These are phyloP conservation scores for Platanthera guangdongensis DNA, from an alignment of 106 monocot genomes.

Conservation along the genomic window DNA sequence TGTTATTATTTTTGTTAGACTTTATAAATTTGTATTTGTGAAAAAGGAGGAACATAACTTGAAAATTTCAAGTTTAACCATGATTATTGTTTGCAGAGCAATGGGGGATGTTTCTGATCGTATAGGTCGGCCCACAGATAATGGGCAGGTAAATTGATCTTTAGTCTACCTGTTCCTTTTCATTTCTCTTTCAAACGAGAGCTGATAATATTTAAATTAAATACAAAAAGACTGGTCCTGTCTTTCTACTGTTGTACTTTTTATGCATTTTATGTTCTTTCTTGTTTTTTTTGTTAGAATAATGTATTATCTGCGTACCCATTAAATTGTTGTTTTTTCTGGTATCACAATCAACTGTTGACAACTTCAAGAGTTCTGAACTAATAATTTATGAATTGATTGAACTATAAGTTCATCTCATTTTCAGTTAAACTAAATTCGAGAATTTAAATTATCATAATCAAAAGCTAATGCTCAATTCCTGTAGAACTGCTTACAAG, in stretches of 20 bases:
- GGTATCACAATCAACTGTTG: neutral
- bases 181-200: neutral
- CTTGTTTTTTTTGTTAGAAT: neutral
- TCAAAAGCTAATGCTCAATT: too few species aligned
- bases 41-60: neutral
- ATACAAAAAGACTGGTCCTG: neutral
- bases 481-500: too few species aligned
- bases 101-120: constrained; percentile 99
- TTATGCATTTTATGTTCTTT: neutral
- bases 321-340: neutral
- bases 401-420: neutral
- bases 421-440: neutral
- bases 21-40: neutral
- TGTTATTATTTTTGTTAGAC: neutral
- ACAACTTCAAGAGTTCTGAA: neutral
- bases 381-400: neutral
- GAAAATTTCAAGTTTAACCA: neutral
- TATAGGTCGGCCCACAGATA: constrained; percentile 97
- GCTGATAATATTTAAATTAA: neutral
- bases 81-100: constrained; percentile 53
- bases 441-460: neutral
- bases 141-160: constrained; percentile 65
- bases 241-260: neutral
- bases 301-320: neutral
- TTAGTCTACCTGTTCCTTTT: constrained; percentile 1